Percentiles rank a stretch among this genome's conserved stretches.
Conservation (phyloP, 768 basidiomycete species). For the Russula vinacea region DNA sequence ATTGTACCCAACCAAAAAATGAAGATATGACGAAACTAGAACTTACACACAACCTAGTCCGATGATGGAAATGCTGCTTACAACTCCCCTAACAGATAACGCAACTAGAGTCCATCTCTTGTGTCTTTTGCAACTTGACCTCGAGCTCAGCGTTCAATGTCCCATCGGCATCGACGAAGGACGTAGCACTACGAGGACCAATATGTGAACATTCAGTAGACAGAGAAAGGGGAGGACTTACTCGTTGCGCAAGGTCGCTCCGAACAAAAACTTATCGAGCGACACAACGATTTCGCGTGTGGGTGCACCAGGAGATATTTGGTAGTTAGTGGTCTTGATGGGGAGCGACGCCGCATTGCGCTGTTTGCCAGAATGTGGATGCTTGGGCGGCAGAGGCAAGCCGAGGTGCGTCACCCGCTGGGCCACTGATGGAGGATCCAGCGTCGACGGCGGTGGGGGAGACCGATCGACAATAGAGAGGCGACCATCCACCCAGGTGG, state of each 20-base stretch:
- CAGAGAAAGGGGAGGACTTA: not conserved
- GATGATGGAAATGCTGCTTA: not conserved
- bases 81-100: conserved; percentile 24
- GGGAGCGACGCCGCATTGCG: conserved; percentile 7
- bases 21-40: not conserved
- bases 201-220: not conserved
- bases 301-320: conserved; percentile 16
- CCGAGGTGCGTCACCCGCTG: not conserved
- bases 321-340: conserved; percentile 8
- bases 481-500: conserved; percentile 22
- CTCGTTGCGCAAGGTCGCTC: conserved; percentile 21
- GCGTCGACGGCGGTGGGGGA: conserved; percentile 1
- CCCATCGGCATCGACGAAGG: conserved; percentile 24
- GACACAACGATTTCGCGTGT: conserved; percentile 19
- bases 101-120: conserved; percentile 12
- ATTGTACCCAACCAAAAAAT: not conserved
- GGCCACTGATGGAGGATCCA: not conserved
- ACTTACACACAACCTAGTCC: not conserved
- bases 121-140: conserved; percentile 25
- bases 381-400: conserved; percentile 14
- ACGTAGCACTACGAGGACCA: conserved; percentile 4
- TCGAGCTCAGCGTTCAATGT: conserved; percentile 28
- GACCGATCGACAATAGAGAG: conserved; percentile 17
- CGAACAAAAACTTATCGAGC: conserved; percentile 13
- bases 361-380: conserved; percentile 1